Evolutionary conservation across 2,329 filamentous ascomycete species (phyloP).

Genomic region (Cryphonectria carpinicola): DNA sequence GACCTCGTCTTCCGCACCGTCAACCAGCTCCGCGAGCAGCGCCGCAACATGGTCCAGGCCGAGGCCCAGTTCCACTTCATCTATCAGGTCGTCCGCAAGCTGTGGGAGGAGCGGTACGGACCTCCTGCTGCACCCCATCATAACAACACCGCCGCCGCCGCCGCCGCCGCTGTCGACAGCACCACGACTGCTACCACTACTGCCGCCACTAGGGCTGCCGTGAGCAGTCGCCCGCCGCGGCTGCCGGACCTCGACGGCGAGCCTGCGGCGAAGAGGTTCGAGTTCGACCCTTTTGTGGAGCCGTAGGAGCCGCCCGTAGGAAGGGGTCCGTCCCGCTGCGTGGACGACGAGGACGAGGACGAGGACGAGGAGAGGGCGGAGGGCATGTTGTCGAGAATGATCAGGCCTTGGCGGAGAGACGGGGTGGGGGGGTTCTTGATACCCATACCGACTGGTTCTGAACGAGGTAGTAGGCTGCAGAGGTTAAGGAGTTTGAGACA

Average conservation of each 20-base stretch:
- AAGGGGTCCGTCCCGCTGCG: conserved; percentile 14
- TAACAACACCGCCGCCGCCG: not conserved
- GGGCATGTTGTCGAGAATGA: not conserved
- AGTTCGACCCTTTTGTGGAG: conserved; percentile 52
- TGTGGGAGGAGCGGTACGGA: conserved; percentile 70
- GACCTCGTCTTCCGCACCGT: conserved; percentile 82
- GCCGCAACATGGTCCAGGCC: conserved; percentile 94
- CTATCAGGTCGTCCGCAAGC: conserved; percentile 80
- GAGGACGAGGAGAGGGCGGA: not conserved
- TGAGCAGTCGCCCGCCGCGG: not conserved
- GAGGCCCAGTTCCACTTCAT: conserved; percentile 84
- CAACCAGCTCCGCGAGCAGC: conserved; percentile 79
- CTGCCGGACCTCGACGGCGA: conserved; percentile 39
- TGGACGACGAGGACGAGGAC: not conserved
- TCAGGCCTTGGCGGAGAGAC: not conserved
- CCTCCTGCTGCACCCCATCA: not conserved
- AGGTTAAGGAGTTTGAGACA: conserved; percentile 12
- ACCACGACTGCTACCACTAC: not conserved
- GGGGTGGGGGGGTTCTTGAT: conserved; percentile 24
- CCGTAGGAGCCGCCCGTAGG: conserved; percentile 32
- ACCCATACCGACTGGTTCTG: conserved; percentile 22
- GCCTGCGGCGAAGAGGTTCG: conserved; percentile 58
- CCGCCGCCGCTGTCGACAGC: not conserved
- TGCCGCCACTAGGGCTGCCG: not conserved
- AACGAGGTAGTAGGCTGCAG: not conserved